These are phyloP conservation scores for Microdochium trichocladiopsis DNA, from an alignment of 2,329 filamentous ascomycete species.

Conservation along the genomic window DNA sequence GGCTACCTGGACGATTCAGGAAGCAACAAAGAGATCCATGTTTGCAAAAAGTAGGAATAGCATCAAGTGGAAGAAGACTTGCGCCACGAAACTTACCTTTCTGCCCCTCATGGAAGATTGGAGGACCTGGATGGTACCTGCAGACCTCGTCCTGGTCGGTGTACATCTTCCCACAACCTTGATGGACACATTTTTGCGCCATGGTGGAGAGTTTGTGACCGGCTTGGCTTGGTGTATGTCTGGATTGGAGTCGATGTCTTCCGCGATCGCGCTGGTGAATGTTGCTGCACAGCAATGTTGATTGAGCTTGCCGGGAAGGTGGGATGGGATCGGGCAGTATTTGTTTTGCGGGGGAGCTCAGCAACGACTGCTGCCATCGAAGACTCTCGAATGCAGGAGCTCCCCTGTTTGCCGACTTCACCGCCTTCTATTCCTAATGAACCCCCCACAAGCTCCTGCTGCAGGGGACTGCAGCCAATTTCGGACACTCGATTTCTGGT, in stretches of 20 bases:
- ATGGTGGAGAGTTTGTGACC: slow-evolving; percentile 29
- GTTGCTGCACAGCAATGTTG: background rate
- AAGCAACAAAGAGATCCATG: too few species aligned
- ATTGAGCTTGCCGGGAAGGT: background rate
- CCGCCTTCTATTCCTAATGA: background rate
- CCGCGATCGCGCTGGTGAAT: background rate
- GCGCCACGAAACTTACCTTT: slow-evolving; percentile 62
- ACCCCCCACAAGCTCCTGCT: too few species aligned
- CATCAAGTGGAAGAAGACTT: slow-evolving; percentile 5
- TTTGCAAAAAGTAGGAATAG: background rate
- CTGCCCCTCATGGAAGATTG: slow-evolving; percentile 95
- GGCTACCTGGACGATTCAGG: too few species aligned
- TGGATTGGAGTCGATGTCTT: background rate
- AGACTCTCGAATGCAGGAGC: background rate
- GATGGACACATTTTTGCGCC: slow-evolving; percentile 88
- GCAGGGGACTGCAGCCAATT: too few species aligned
- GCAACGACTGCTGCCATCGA: background rate
- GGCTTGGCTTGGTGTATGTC: background rate
- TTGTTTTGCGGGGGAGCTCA: background rate
- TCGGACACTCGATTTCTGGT: too few species aligned
- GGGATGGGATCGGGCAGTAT: background rate
- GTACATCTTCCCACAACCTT: slow-evolving; percentile 88
- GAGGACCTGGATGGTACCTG: slow-evolving; percentile 86
- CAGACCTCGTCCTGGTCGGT: slow-evolving; percentile 77
- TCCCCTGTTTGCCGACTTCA: background rate